These are phyloP conservation scores for Ustilago nuda DNA, from an alignment of 1,284 basidiomycete genomes.

Conservation along the genomic window DNA sequence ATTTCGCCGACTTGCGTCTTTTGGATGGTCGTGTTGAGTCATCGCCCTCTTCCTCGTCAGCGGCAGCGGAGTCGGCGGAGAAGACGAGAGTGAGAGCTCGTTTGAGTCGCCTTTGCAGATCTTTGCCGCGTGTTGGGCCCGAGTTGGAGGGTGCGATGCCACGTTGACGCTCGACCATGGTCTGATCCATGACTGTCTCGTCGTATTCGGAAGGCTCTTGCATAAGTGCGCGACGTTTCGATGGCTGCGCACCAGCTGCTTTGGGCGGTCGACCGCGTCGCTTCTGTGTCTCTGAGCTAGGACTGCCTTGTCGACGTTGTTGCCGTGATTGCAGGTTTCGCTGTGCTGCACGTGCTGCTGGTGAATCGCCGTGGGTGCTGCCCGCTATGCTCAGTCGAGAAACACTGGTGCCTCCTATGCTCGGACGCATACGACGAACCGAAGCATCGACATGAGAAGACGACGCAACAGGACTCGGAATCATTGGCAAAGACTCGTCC, in stretches of 20 bases:
- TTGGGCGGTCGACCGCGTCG: constrained; percentile 27
- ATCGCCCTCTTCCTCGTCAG: constrained; percentile 16
- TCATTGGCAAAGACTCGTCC: constrained; percentile 33
- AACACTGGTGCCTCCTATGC: constrained; percentile 25
- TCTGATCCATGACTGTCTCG: constrained; percentile 38
- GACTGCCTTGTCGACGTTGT: constrained; percentile 37
- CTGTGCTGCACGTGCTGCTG: constrained; percentile 38
- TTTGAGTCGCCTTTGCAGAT: constrained; percentile 42
- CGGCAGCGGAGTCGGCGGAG: constrained; percentile 21
- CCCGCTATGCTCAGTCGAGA: constrained; percentile 30
- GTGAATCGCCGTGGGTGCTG: constrained; percentile 28
- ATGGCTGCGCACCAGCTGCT: neutral
- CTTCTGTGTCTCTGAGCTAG: constrained; percentile 16
- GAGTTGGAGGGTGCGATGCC: constrained; percentile 1
- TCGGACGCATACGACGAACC: constrained; percentile 30
- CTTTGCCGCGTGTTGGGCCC: constrained; percentile 12
- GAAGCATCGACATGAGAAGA: constrained; percentile 31
- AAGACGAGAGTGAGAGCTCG: constrained; percentile 47
- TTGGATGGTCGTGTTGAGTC: constrained; percentile 4
- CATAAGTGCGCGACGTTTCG: constrained; percentile 20
- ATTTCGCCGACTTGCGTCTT: constrained; percentile 39
- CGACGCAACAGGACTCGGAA: constrained; percentile 37
- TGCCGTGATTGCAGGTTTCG: constrained; percentile 33
- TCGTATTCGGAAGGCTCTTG: constrained; percentile 30
- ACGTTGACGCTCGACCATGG: constrained; percentile 33